Conservation (phyloP, 306 rosid genomes). For the Begonia loranthoides region DNA sequence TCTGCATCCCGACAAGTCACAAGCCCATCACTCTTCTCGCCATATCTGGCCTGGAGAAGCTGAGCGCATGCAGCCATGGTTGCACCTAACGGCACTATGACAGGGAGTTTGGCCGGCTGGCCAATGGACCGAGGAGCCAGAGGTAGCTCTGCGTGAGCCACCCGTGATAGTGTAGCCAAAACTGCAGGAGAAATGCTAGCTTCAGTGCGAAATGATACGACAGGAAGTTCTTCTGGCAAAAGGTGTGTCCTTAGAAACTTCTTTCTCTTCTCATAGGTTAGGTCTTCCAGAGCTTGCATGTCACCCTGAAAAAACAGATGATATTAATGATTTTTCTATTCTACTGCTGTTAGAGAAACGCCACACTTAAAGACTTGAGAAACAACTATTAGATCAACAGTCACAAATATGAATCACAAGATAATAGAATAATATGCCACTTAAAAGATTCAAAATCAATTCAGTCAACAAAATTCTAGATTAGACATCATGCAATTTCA, state of each 20-base stretch:
- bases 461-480: too few relatives aligned
- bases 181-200: constrained; percentile 73
- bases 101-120: constrained; percentile 61
- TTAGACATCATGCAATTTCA: too few relatives aligned
- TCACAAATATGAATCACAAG: too few relatives aligned
- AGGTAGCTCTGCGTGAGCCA: constrained; percentile 89
- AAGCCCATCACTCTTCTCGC: constrained; percentile 89
- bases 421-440: too few relatives aligned
- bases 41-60: constrained; percentile 70
- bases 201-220: constrained; percentile 80
- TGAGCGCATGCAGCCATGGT: constrained; percentile 98
- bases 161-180: constrained; percentile 68
- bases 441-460: too few relatives aligned
- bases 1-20: constrained; percentile 85
- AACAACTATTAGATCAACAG: too few relatives aligned
- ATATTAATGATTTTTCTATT: too few relatives aligned
- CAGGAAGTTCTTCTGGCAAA: constrained; percentile 63
- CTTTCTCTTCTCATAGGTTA: constrained; percentile 76
- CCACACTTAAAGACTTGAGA: too few relatives aligned
- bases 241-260: constrained; percentile 62
- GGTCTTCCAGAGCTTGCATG: constrained; percentile 90
- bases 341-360: too few relatives aligned
- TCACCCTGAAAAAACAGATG: constrained; percentile 49
- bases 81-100: constrained; percentile 82
- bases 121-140: constrained; percentile 33